Conservation (phyloP, 257 asterid species). For the Mitragyna speciosa region DNA sequence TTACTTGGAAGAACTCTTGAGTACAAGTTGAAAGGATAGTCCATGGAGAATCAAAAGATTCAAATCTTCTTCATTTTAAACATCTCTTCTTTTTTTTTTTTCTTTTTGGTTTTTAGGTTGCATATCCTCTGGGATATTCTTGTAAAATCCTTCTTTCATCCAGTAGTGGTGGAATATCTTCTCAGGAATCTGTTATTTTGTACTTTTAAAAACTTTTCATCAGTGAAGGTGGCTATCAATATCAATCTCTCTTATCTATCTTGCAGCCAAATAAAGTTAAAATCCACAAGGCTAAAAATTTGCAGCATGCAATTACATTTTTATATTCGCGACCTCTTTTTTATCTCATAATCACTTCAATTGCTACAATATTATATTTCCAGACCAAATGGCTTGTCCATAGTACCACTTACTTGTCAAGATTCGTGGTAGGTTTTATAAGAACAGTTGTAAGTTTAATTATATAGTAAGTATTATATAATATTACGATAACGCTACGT, state of each 20-base stretch:
- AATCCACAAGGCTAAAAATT: background rate
- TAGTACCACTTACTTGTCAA: no score
- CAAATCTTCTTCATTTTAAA: constrained; percentile 4
- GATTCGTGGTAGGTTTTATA: no score
- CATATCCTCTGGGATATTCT: background rate
- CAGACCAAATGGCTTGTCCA: no score
- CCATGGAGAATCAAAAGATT: constrained; percentile 25
- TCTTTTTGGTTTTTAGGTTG: background rate
- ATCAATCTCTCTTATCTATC: constrained; percentile 1
- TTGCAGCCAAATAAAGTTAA: constrained; percentile 6
- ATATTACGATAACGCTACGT: no score
- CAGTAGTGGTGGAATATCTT: background rate
- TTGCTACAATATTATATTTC: no score
- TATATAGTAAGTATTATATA: no score
- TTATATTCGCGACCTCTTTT: no score
- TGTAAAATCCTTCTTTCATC: background rate
- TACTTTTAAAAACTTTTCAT: background rate
- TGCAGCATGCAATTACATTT: background rate
- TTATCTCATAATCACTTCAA: no score
- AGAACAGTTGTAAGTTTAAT: no score
- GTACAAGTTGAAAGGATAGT: constrained; percentile 22
- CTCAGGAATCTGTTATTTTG: background rate
- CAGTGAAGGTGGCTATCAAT: background rate
- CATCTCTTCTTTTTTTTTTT: background rate
- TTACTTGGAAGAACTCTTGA: constrained; percentile 69